phyloP scores from a whole-genome alignment of 2,329 filamentous ascomycete genomes.

The Fusarium sublunatum region DNA sequence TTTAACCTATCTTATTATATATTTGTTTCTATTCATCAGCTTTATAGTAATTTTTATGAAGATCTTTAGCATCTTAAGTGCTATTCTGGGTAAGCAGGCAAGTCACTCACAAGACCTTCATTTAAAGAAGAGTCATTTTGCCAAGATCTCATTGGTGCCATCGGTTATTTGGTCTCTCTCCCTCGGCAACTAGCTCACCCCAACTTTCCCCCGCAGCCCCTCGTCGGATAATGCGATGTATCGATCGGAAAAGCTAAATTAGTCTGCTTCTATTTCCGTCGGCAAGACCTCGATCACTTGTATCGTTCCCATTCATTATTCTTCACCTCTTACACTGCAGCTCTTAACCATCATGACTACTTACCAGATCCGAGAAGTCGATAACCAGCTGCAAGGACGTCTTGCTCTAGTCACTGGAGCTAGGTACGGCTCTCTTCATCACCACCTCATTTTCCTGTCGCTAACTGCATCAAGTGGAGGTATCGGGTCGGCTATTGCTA shows the following conservation, averaged over 20 bases:
- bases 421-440: background rate
- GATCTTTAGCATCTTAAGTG: too few relatives aligned
- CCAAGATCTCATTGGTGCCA: too few relatives aligned
- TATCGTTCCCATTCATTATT: background rate
- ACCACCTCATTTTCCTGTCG: accelerated
- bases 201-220: conserved; percentile 20
- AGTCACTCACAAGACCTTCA: too few relatives aligned
- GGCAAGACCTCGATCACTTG: too few relatives aligned
- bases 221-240: conserved; percentile 33
- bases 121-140: too few relatives aligned
- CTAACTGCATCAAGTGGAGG: conserved; percentile 13
- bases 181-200: conserved; percentile 7
- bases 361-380: conserved; percentile 22
- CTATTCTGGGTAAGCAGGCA: too few relatives aligned
- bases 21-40: too few relatives aligned
- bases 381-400: conserved; percentile 25
- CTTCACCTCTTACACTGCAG: accelerated
- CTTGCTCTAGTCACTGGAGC: conserved; percentile 33
- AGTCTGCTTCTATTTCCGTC: background rate
- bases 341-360: conserved; percentile 9
- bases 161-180: background rate
- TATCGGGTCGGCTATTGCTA: conserved; percentile 26
- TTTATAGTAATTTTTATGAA: too few relatives aligned
- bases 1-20: too few relatives aligned
- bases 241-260: conserved; percentile 3